Evolutionary conservation across 805 yeast species (phyloP), one percentile per base, ranked within the genome.

Genomic region (Kazachstania bromeliacearum): DNA sequence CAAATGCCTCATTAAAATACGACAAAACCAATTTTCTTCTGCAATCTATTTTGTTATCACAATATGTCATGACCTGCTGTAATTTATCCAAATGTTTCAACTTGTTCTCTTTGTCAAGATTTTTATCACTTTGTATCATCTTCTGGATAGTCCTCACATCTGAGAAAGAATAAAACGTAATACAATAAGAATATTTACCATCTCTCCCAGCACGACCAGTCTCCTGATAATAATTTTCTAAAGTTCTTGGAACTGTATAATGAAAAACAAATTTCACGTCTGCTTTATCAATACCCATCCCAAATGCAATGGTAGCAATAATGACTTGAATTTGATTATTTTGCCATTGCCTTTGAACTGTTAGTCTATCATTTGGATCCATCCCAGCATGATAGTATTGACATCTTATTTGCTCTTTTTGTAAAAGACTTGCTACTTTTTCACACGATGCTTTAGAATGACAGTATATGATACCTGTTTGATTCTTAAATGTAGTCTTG

Each of bases 121-220:
- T 85, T 36, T 67, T 69, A 53, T 88, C 97, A 38, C 77, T 67
- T 39, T 77, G 77, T 30, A 92, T 87, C 75, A 85, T 71, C 13
- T 76, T 67, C 56, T 81, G 87, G 31, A 92, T 60, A 20, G 75
- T 64, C 39, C 87, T 65, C 0, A 89, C 94, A 61, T 89, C 98
- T 41, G 72, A 71, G 60, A 79, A 80, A 8, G 78, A 71, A 57
- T 81, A 92, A 48, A 74, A 89, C 71, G 89, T 70, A 10, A 85
- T 71, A 61, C 97, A 92, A 39, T 77, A 79, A 1, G 95, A 81
- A 30, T 66, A 73, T 6, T 71, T 62, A 0, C 98, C 97, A 63
- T 92, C 98, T 63, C 98, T 74, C 4, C 98, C 98, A 4, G 97
- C 98, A 60, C 98, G 76, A 6, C 98, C 98, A 1, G 97, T 88